Percentiles rank a stretch among this genome's conserved stretches.
Conservation (phyloP, 139 green algal species). For the Picochlorum sp. region DNA sequence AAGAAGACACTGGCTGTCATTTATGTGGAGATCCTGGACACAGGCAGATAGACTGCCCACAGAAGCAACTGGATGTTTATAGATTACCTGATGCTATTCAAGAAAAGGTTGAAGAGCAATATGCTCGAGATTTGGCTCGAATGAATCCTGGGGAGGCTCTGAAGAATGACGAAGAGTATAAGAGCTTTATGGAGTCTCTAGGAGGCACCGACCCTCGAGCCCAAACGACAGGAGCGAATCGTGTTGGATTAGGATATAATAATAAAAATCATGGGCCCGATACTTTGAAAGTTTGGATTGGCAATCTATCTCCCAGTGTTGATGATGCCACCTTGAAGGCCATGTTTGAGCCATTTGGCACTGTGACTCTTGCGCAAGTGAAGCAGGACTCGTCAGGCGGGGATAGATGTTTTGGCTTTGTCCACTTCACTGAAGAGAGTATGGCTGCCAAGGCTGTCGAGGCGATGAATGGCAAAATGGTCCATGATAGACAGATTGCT, state of each 20-base stretch:
- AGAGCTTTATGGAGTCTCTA: slow-evolving; percentile 81
- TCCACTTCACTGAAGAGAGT: slow-evolving; percentile 64
- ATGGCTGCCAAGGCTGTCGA: slow-evolving; percentile 39
- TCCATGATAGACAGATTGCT: slow-evolving; percentile 21
- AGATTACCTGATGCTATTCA: slow-evolving; percentile 65
- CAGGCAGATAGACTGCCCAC: slow-evolving; percentile 53
- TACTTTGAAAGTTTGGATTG: slow-evolving; percentile 75
- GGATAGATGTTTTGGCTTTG: slow-evolving; percentile 75
- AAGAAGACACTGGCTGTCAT: slow-evolving; percentile 46
- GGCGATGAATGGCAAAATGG: slow-evolving; percentile 31
- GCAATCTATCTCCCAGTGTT: slow-evolving; percentile 59
- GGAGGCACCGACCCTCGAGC: slow-evolving; percentile 51
- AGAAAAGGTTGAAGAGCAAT: slow-evolving; percentile 62
- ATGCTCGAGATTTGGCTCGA: slow-evolving; percentile 46
- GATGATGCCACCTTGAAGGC: slow-evolving; percentile 40
- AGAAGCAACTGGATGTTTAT: slow-evolving; percentile 48
- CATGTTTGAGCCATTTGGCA: slow-evolving; percentile 69
- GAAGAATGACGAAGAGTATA: slow-evolving; percentile 85
- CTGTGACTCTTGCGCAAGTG: slow-evolving; percentile 51
- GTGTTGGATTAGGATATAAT: not conserved
- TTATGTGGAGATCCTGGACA: slow-evolving; percentile 43
- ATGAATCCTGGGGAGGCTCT: slow-evolving; percentile 42
- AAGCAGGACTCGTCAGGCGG: slow-evolving; percentile 6
- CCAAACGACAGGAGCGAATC: not conserved
- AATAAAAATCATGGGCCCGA: slow-evolving; percentile 32